Base-by-base conservation (phyloP, 2,329 filamentous ascomycete species). In the Stachybotrys chartarum region DNA sequence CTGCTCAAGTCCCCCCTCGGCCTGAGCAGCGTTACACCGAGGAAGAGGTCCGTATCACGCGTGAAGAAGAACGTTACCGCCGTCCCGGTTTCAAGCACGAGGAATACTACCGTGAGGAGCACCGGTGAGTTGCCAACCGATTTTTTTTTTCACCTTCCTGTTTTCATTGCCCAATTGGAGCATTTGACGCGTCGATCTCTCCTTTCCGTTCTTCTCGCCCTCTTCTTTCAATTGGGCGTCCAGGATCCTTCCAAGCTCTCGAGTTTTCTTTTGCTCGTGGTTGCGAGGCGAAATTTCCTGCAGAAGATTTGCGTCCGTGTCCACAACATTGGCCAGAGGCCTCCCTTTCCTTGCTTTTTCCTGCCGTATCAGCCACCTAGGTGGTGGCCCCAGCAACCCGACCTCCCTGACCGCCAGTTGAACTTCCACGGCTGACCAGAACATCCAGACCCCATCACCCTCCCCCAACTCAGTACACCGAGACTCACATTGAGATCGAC, bases 21-120 rank as follows among this genome's bases (percentile, higher is more conserved):
- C 66, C 77, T 71, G 78, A 82, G 75, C 76, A 84, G 66, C 83
- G 79, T 74, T 81, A 81, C 78, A 83, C 80, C 78, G 86, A 91
- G 80, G 89, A 95, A 84, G 89, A 96, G 81, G 84, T 95, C 79
- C 82, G 76, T 69, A 87, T 88, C 75, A 85, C 90, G 78, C 84
- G 82, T 78, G 85, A 90, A 78, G 85, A 90, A 79, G 85, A 92
- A 75, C 83, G 78, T 75, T 79, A 85, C 78, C 85, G 81, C 80
- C 86, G 85, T 83, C 83, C 87, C 79, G 82, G 81, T 70, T 82
- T 70, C 74, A 76, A 53, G 53, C 53, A 55, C 12, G 35, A 54
- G 16, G 53, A 59, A 51, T 55, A 65, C 45, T 60, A 59, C 70
- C 73, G 71, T 61, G 77, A 84, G 68, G 77, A 83, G 62, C 72